Percentiles rank a stretch among this genome's conserved stretches.
Evolutionary conservation across 805 yeast species (phyloP).

Genomic region (Lipomyces oligophaga): DNA sequence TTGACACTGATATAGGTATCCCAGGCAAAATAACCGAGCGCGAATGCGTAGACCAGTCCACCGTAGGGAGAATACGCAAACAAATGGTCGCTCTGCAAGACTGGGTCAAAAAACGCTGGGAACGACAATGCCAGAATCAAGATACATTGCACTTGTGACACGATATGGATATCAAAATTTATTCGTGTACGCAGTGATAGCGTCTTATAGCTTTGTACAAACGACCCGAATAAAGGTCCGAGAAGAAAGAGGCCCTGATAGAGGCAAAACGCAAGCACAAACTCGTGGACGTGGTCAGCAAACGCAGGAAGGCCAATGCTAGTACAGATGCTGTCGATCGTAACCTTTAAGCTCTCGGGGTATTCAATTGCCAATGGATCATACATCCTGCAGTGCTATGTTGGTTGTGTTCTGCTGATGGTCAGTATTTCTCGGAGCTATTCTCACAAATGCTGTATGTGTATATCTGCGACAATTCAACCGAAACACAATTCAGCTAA

Average conservation of each 20-base stretch:
- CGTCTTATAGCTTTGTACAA: slow-evolving; percentile 47
- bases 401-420: too few species aligned
- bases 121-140: slow-evolving; percentile 55
- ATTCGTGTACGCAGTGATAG: slow-evolving; percentile 47
- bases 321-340: slow-evolving; percentile 2
- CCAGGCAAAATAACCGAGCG: slow-evolving; percentile 87
- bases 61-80: slow-evolving; percentile 72
- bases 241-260: slow-evolving; percentile 54
- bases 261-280: slow-evolving; percentile 54
- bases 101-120: slow-evolving; percentile 60
- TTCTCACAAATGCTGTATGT: too few species aligned
- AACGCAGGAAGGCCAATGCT: slow-evolving; percentile 33
- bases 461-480: too few species aligned
- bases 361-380: slow-evolving; percentile 27
- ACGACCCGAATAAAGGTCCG: slow-evolving; percentile 49
- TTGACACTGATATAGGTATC: slow-evolving; percentile 67
- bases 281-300: slow-evolving; percentile 58
- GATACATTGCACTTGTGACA: slow-evolving; percentile 78
- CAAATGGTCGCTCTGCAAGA: slow-evolving; percentile 49
- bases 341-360: slow-evolving; percentile 11
- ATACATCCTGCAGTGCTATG: slow-evolving; percentile 4
- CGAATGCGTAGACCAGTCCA: slow-evolving; percentile 66
- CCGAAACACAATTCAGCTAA: too few species aligned
- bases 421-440: too few species aligned
- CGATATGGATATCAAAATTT: slow-evolving; percentile 88